Evolutionary conservation across 352 stramenopile genomes (phyloP).

Genomic region (Globisporangium abappressorium): DNA sequence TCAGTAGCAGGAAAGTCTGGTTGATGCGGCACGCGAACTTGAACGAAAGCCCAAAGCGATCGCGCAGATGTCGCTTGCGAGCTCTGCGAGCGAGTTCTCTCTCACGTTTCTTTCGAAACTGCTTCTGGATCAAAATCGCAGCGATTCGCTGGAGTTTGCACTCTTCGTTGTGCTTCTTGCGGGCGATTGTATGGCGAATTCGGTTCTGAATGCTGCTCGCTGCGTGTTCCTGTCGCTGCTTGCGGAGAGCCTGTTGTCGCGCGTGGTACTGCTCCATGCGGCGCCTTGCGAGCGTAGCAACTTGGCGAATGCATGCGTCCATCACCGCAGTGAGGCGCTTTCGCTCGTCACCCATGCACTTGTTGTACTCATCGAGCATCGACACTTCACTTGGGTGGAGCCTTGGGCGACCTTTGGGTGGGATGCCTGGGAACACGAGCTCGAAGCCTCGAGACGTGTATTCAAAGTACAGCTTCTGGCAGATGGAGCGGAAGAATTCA

Average conservation of each 20-base stretch:
- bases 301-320: slow-evolving; percentile 20
- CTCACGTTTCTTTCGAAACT: slow-evolving; percentile 15
- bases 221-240: slow-evolving; percentile 22
- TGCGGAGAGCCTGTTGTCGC: slow-evolving; percentile 5
- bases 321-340: slow-evolving; percentile 2
- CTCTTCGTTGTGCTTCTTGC: slow-evolving; percentile 13
- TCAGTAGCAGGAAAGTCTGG: slow-evolving; percentile 23
- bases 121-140: slow-evolving; percentile 28
- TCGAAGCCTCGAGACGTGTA: slow-evolving; percentile 45
- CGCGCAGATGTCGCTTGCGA: slow-evolving; percentile 4
- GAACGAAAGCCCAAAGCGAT: slow-evolving; percentile 21
- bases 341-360: slow-evolving; percentile 17
- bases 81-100: slow-evolving; percentile 8
- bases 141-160: slow-evolving; percentile 26
- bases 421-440: slow-evolving; percentile 36
- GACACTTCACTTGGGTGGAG: slow-evolving; percentile 26
- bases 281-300: slow-evolving; percentile 15
- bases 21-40: slow-evolving; percentile 25
- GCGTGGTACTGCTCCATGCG: slow-evolving; percentile 24
- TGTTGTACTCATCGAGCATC: slow-evolving; percentile 13
- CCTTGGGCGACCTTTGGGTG: slow-evolving; percentile 23
- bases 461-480: slow-evolving; percentile 38
- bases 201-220: slow-evolving; percentile 24
- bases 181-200: slow-evolving; percentile 13
- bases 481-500: slow-evolving; percentile 23